These are phyloP conservation scores for Candida ovalis DNA, from an alignment of 805 yeast genomes.

Conservation along the genomic window DNA sequence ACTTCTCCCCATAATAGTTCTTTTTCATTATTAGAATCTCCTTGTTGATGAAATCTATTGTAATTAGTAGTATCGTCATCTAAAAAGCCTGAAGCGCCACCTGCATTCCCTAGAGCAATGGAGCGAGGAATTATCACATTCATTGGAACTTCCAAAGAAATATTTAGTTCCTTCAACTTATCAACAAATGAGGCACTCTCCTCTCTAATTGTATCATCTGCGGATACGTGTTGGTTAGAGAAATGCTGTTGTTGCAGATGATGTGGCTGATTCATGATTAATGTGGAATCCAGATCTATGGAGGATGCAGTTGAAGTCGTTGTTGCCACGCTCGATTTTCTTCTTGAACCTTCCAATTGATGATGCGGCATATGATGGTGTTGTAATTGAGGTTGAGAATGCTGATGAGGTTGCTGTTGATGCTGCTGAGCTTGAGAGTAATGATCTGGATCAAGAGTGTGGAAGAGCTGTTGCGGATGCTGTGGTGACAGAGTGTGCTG, in stretches of 20 bases:
- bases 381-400: background rate
- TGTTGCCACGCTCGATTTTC: background rate
- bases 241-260: background rate
- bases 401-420: background rate
- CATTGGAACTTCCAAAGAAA: background rate
- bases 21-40: background rate
- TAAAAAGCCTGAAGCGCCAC: background rate
- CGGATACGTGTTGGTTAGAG: background rate
- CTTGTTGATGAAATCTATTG: background rate
- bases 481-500: constrained; percentile 7
- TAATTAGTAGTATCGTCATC: background rate
- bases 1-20: constrained; percentile 11
- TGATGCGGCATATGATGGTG: background rate
- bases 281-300: background rate
- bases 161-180: background rate
- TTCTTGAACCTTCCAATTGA: background rate
- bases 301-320: constrained; percentile 1
- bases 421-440: background rate
- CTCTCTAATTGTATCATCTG: constrained; percentile 3
- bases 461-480: constrained; percentile 1
- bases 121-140: background rate
- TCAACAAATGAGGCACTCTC: constrained; percentile 1
- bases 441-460: constrained; percentile 1
- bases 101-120: background rate
- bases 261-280: background rate